Conservation (phyloP, 2,329 filamentous ascomycete genomes). For the Fusarium marasasianum region DNA sequence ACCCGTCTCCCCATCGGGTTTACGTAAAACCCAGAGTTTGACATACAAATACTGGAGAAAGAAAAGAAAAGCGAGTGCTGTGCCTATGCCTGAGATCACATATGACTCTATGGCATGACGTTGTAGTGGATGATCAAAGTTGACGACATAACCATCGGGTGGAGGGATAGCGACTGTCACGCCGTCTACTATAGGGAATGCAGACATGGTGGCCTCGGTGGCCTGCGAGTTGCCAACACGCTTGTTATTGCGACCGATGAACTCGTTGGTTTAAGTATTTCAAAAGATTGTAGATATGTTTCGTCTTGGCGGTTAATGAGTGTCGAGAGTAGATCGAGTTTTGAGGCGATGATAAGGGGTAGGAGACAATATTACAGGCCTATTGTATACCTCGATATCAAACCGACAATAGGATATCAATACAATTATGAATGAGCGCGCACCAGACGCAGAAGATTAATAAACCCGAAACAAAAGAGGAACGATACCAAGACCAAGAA, state of each 20-base stretch:
- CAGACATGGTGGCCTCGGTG: conserved; percentile 4
- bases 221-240: neutral
- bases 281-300: too few relatives aligned
- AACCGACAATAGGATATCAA: conserved; percentile 1
- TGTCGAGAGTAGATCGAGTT: neutral
- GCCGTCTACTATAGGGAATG: conserved; percentile 30
- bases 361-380: neutral
- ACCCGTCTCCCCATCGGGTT: conserved; percentile 33
- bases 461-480: neutral
- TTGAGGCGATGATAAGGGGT: neutral
- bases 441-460: neutral
- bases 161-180: conserved; percentile 33
- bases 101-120: conserved; percentile 36
- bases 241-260: neutral
- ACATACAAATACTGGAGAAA: conserved; percentile 40
- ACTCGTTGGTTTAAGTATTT: too few relatives aligned
- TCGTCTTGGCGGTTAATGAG: neutral
- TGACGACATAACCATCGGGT: conserved; percentile 46
- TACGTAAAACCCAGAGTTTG: conserved; percentile 36
- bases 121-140: conserved; percentile 47
- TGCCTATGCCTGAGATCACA: conserved; percentile 29
- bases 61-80: conserved; percentile 33
- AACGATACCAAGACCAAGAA: neutral
- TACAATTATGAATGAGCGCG: neutral
- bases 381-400: neutral